Conservation (phyloP, 306 rosid genomes). For the Fragaria iinumae region DNA sequence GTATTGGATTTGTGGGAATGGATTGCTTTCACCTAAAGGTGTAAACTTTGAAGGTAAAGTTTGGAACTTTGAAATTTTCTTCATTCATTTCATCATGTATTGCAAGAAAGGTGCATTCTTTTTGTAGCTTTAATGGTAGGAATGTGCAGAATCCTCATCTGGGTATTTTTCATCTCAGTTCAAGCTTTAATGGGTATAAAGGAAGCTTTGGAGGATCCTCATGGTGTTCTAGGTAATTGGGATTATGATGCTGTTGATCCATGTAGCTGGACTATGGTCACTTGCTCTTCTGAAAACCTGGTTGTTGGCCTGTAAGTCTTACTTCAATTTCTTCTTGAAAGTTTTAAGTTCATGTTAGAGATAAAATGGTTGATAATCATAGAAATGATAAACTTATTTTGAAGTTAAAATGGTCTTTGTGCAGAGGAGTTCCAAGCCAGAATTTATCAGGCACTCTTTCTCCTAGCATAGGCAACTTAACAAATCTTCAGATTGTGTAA, state of each 20-base stretch:
- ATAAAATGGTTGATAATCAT: background rate
- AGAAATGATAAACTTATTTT: background rate
- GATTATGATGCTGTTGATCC: constrained; percentile 97
- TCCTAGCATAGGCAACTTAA: constrained; percentile 89
- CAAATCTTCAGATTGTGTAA: constrained; percentile 96
- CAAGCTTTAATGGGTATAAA: constrained; percentile 92
- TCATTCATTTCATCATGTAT: constrained; percentile 7
- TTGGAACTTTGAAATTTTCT: background rate
- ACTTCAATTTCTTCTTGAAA: background rate
- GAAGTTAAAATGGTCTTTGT: constrained; percentile 31
- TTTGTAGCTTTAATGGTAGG: background rate
- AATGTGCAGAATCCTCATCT: constrained; percentile 31
- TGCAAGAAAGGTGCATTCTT: background rate
- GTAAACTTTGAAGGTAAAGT: constrained; percentile 92
- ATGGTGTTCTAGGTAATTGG: constrained; percentile 91
- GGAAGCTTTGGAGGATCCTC: constrained; percentile 74
- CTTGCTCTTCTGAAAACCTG: constrained; percentile 79
- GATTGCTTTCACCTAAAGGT: constrained; percentile 87
- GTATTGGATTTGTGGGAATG: constrained; percentile 52
- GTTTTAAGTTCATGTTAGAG: background rate
- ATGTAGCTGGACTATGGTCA: constrained; percentile 99
- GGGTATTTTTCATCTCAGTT: constrained; percentile 44
- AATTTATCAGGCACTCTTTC: constrained; percentile 86
- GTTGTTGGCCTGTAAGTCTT: constrained; percentile 83
- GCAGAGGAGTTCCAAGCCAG: constrained; percentile 97